Evolutionary conservation across 1,139 yeast genomes (phyloP).

Genomic region (Hanseniaspora gamundiae): DNA sequence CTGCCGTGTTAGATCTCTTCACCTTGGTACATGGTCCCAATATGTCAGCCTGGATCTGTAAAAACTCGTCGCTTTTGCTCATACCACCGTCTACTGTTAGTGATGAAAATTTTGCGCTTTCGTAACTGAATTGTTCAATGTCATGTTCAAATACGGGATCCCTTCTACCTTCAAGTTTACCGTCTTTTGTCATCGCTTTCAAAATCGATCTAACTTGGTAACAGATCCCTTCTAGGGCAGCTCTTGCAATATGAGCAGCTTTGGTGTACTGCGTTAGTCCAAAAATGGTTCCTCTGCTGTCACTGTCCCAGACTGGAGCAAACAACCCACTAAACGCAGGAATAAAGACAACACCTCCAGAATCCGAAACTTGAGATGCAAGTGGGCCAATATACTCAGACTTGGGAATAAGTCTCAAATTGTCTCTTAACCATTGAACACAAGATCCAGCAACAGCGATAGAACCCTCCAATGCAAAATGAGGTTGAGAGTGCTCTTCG

Average conservation of each 20-base stretch:
- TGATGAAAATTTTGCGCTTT: conserved; percentile 37
- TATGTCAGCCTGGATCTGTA: conserved; percentile 90
- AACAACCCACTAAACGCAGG: conserved; percentile 92
- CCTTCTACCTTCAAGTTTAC: conserved; percentile 34
- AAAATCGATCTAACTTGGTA: conserved; percentile 86
- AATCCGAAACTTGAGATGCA: conserved; percentile 66
- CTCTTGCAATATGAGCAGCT: conserved; percentile 81
- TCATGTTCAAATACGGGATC: conserved; percentile 30
- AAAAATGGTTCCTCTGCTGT: conserved; percentile 84
- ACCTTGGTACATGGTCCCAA: conserved; percentile 79
- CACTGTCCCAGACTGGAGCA: conserved; percentile 94
- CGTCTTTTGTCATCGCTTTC: conserved; percentile 81
- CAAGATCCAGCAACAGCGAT: conserved; percentile 94
- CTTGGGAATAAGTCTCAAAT: conserved; percentile 65
- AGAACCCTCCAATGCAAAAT: conserved; percentile 88
- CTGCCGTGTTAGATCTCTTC: conserved; percentile 68
- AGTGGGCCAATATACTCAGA: conserved; percentile 86
- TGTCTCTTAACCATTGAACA: conserved; percentile 90
- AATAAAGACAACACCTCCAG: conserved; percentile 90
- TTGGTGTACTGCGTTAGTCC: conserved; percentile 87
- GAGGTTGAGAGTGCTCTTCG: conserved; percentile 44
- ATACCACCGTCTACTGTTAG: conserved; percentile 91
- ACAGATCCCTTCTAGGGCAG: conserved; percentile 92
- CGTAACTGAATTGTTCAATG: conserved; percentile 24
- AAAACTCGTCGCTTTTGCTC: conserved; percentile 83